Conservation (phyloP, 73 alveolate species). For the Breviolum minutum region DNA sequence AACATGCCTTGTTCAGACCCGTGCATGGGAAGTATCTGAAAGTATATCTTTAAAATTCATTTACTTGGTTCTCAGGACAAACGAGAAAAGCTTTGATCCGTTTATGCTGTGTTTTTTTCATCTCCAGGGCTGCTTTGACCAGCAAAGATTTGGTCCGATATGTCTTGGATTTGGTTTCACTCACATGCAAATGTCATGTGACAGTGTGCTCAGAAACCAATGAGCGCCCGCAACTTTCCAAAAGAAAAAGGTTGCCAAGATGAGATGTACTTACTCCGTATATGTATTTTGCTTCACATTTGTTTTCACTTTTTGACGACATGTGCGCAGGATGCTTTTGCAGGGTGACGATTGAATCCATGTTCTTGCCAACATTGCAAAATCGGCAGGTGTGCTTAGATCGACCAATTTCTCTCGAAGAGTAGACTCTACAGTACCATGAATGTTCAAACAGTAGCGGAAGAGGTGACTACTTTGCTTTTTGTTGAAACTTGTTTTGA, state of each 20-base stretch:
- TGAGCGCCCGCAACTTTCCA: neutral
- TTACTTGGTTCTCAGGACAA: neutral
- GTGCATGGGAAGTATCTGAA: no score
- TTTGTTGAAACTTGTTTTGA: no score
- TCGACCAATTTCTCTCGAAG: neutral
- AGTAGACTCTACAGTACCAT: no score
- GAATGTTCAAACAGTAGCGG: no score
- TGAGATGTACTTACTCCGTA: no score
- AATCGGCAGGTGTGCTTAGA: neutral
- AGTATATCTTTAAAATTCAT: no score
- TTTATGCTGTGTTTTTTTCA: neutral
- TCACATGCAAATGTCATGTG: conserved; percentile 9
- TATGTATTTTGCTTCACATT: no score
- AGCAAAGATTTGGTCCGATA: neutral
- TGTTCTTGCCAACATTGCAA: neutral
- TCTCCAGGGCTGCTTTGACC: neutral
- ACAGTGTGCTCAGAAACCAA: neutral
- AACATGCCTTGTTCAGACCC: no score
- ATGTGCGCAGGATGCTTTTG: no score
- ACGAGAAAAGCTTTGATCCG: neutral
- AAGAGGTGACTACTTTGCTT: no score
- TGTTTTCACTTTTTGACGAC: no score
- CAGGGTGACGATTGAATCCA: no score
- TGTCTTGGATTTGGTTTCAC: neutral
- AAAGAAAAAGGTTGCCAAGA: neutral